Evolutionary conservation across 2,329 filamentous ascomycete genomes (phyloP), one percentile per base, ranked within the genome.

Genomic region (Colletotrichum somersetense): DNA sequence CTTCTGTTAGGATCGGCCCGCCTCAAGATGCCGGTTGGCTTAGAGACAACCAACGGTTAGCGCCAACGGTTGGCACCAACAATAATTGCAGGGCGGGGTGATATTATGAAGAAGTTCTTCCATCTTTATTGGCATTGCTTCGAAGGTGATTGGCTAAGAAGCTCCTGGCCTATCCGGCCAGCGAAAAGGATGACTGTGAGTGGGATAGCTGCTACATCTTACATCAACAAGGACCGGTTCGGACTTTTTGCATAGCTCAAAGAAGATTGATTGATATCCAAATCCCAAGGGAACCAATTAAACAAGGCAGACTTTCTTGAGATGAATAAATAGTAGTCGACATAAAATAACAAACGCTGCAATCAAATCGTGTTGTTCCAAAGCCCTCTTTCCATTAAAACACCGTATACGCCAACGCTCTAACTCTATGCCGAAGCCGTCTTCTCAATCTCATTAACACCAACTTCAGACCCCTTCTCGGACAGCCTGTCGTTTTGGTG

Each of bases 361-460:
- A 18, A 35, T n/a, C 40, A 23, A 48, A 48, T 53, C 26, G 35
- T 38, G 42, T 53, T 20, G 33, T 11, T 3, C 26, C 11, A 18
- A 30, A 10, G 8, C 46, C 48, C 48, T n/a, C 48, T 1, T 6
- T 14, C 5, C 18, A 4, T 33, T 35, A 44, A 1, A 20, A 23
- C 0, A 4, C 11, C 12, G 8, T 10, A 1, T 18, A 10, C 20
- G 12, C 8, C 33, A 12, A n/a, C 12, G 5, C 20, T 5, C 5
- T 11, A 16, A 18, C 2, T 14, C 65, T 66, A 67, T 26, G 62
- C 33, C 12, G 67, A 62, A 12, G 64, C 23, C 18, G 42, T 67
- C 57, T 67, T 71, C 50, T 71, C 68, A 23, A 71, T 56, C 52
- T 71, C 48, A 10, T n/a, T 62, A 5, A 64, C 66, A 0, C 35